Base-by-base conservation (phyloP, 768 basidiomycete genomes). In the Steccherinum ochraceum region DNA sequence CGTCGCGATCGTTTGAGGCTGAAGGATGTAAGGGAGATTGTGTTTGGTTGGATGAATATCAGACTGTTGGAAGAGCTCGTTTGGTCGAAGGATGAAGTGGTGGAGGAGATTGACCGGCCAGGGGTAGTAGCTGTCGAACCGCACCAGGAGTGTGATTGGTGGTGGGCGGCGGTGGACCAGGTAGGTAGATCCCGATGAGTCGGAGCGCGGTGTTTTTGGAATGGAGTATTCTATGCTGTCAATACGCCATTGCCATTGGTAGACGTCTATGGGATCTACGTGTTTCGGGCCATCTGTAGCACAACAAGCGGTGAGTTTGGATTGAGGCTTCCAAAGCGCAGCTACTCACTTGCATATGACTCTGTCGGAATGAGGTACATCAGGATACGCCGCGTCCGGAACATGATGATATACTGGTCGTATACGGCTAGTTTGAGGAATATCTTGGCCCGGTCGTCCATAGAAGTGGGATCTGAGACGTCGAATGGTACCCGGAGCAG, bases 41-140 rank as follows among this genome's bases (percentile, higher is more conserved):
- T 45, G 10, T 19, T 3, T 19, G 16, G 23, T 48, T 12, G 26
- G 12, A 24, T 18, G 12, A 1, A 45, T 30, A 26, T 35, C 45
- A 3, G 55, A 2, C 18, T 43, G 21, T 23, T 46, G 10, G 48
- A 49, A 52, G 16, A 26, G 2, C 11, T 48, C 55, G 59, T 82
- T 78, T 0, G 76, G 73, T 1, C 61, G 61, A 13, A 88, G 68
- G 26, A 72, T 60, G 59, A 75, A 84, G 61, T 82, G 79, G 56
- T 86, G 81, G n/a, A 86, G 69, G 21, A 80, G 64, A 62, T 88
- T 86, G 54, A 81, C 75, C 0, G 84, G 81, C 84, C 84, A 86
- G 2, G 83, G 83, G 52, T 75, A 79, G 48, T 67, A 70, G 60
- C 76, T 80, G 12, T 73, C 76, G 57, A 79, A 86, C 13, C 86